phyloP scores from a whole-genome alignment of 805 yeast genomes.

The Babjeviella inositovora region DNA sequence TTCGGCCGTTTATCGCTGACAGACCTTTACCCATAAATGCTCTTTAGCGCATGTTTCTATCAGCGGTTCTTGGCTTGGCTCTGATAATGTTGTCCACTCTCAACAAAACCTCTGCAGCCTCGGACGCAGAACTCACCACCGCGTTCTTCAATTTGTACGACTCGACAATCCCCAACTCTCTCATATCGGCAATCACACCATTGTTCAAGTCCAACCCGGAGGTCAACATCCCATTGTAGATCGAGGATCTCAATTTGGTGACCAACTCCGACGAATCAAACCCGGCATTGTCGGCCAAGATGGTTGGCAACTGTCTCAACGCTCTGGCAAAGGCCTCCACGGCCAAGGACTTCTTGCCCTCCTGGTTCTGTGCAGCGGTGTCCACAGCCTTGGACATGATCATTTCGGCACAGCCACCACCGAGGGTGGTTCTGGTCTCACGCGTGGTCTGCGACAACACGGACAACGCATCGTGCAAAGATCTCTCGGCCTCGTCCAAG shows the following conservation, averaged over 20 bases:
- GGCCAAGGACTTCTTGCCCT: slow-evolving; percentile 88
- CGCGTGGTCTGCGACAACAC: slow-evolving; percentile 90
- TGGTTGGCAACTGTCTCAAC: slow-evolving; percentile 86
- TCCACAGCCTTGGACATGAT: slow-evolving; percentile 96
- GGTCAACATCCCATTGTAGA: slow-evolving; percentile 83
- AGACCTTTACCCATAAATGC: no score
- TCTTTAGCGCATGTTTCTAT: no score
- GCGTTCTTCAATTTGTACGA: slow-evolving; percentile 84
- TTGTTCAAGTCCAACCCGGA: slow-evolving; percentile 79
- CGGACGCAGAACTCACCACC: slow-evolving; percentile 91
- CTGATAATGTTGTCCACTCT: slow-evolving; percentile 95
- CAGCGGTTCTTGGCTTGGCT: slow-evolving; percentile 96
- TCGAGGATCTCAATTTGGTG: slow-evolving; percentile 67
- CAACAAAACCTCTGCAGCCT: slow-evolving; percentile 90
- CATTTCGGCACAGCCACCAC: slow-evolving; percentile 85
- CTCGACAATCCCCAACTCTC: slow-evolving; percentile 86
- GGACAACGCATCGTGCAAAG: slow-evolving; percentile 86
- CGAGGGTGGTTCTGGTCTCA: slow-evolving; percentile 82
- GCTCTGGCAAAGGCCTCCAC: slow-evolving; percentile 92
- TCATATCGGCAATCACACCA: slow-evolving; percentile 86
- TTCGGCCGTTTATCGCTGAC: no score
- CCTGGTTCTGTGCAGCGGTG: slow-evolving; percentile 75
- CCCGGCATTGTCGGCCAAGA: slow-evolving; percentile 95
- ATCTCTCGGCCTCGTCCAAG: slow-evolving; percentile 29
- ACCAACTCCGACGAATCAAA: slow-evolving; percentile 87